A percentile compares a stretch with the other conserved stretches of the same genome.
phyloP scores from a whole-genome alignment of 129 eudicot genomes.

The Rutidosis leptorrhynchoides region DNA sequence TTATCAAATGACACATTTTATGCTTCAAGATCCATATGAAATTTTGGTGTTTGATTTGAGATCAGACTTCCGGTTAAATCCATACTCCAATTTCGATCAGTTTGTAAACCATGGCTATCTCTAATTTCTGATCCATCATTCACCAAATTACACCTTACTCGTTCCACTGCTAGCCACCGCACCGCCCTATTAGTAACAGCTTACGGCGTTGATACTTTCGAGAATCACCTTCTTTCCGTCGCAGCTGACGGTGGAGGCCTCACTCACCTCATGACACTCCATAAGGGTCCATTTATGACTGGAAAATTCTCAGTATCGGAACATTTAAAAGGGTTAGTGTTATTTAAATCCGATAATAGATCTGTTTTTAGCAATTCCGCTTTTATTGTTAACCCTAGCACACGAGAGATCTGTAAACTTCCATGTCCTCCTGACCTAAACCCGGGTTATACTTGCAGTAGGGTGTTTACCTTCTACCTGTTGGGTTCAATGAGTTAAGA shows the following conservation, averaged over 20 bases:
- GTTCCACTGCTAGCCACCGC: neutral
- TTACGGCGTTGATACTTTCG: neutral
- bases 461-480: neutral
- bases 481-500: neutral
- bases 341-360: neutral
- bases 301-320: slow-evolving; percentile 5
- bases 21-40: no score
- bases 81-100: neutral
- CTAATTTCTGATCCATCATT: slow-evolving; percentile 1
- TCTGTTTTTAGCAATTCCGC: slow-evolving; percentile 13
- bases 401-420: neutral
- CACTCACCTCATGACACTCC: slow-evolving; percentile 17
- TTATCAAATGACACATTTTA: no score
- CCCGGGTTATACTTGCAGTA: neutral
- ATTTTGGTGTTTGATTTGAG: no score
- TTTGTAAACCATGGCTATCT: slow-evolving; percentile 11
- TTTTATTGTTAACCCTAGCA: slow-evolving; percentile 25
- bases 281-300: neutral
- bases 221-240: slow-evolving; percentile 1
- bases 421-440: neutral
- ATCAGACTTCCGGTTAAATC: neutral
- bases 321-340: slow-evolving; percentile 19
- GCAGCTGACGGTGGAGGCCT: slow-evolving; percentile 11
- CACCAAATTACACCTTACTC: neutral
- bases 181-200: neutral